These are phyloP conservation scores for Capsicum pubescens DNA, from an alignment of 257 asterid genomes.

Conservation along the genomic window DNA sequence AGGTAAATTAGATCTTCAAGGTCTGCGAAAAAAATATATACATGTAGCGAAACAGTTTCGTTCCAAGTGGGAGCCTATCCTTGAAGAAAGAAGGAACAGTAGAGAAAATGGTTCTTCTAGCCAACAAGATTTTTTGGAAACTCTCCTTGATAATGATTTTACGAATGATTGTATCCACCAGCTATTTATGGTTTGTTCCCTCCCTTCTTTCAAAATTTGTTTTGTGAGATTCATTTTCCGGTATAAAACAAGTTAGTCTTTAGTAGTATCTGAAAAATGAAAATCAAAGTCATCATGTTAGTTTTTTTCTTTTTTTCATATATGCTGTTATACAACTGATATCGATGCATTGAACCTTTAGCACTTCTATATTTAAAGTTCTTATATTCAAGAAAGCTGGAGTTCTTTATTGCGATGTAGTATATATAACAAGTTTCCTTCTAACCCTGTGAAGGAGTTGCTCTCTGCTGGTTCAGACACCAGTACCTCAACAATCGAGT, in stretches of 20 bases:
- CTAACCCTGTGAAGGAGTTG: too few species aligned
- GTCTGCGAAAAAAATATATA: constrained; percentile 36
- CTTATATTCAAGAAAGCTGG: too few species aligned
- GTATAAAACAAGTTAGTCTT: not conserved
- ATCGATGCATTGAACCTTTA: too few species aligned
- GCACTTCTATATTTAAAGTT: too few species aligned
- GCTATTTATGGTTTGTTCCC: constrained; percentile 40
- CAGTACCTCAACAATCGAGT: too few species aligned
- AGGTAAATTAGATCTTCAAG: constrained; percentile 44
- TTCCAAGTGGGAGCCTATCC: constrained; percentile 41
- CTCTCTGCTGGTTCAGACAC: too few species aligned
- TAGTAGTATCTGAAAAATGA: not conserved
- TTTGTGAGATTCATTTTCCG: not conserved
- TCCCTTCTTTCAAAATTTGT: not conserved
- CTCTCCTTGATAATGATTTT: constrained; percentile 34
- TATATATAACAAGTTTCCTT: too few species aligned
- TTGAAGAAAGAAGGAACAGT: constrained; percentile 42
- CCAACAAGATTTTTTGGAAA: constrained; percentile 42
- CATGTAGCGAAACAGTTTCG: not conserved
- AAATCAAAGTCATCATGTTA: not conserved
- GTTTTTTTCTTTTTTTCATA: not conserved
- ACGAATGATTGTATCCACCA: constrained; percentile 44
- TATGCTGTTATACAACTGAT: too few species aligned
- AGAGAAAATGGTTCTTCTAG: not conserved
- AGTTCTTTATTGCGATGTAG: too few species aligned